These are phyloP conservation scores for Alloteropsis angusta DNA, from an alignment of 202 grass and related monocot species.

Conservation along the genomic window DNA sequence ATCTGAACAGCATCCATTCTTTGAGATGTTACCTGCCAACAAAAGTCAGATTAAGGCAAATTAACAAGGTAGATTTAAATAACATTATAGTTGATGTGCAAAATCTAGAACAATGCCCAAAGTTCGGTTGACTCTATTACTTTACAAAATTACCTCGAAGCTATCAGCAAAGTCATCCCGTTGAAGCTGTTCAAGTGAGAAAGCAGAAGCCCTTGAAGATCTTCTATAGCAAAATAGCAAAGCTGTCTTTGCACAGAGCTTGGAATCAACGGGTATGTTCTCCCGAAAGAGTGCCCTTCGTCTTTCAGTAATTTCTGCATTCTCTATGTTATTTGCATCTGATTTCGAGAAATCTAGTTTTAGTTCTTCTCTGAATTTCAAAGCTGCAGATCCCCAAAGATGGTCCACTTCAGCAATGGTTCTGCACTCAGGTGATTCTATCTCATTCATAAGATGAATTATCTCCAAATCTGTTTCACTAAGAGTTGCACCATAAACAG, in stretches of 20 bases:
- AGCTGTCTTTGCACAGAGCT: slow-evolving; percentile 57
- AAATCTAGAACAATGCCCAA: slow-evolving; percentile 5
- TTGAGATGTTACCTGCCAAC: slow-evolving; percentile 36
- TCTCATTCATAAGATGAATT: slow-evolving; percentile 77
- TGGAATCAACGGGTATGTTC: slow-evolving; percentile 85
- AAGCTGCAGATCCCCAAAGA: slow-evolving; percentile 62
- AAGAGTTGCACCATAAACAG: slow-evolving; percentile 73
- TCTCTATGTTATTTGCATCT: slow-evolving; percentile 26
- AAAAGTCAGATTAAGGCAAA: slow-evolving; percentile 16
- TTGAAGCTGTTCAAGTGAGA: slow-evolving; percentile 64
- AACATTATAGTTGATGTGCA: background rate
- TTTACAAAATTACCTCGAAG: slow-evolving; percentile 50
- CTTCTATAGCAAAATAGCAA: slow-evolving; percentile 69
- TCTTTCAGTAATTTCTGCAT: slow-evolving; percentile 43
- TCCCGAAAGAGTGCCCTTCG: slow-evolving; percentile 67
- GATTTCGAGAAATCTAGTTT: slow-evolving; percentile 42
- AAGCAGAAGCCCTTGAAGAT: slow-evolving; percentile 38
- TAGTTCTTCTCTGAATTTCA: slow-evolving; percentile 72
- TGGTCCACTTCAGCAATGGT: slow-evolving; percentile 78
- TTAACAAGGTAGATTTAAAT: slow-evolving; percentile 1
- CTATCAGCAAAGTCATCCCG: slow-evolving; percentile 39
- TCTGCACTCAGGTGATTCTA: slow-evolving; percentile 56
- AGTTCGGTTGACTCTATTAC: slow-evolving; percentile 4
- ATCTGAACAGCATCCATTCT: slow-evolving; percentile 18
- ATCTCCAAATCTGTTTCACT: slow-evolving; percentile 79